Base-by-base conservation (phyloP, 768 basidiomycete genomes). In the Suillus cothurnatus region DNA sequence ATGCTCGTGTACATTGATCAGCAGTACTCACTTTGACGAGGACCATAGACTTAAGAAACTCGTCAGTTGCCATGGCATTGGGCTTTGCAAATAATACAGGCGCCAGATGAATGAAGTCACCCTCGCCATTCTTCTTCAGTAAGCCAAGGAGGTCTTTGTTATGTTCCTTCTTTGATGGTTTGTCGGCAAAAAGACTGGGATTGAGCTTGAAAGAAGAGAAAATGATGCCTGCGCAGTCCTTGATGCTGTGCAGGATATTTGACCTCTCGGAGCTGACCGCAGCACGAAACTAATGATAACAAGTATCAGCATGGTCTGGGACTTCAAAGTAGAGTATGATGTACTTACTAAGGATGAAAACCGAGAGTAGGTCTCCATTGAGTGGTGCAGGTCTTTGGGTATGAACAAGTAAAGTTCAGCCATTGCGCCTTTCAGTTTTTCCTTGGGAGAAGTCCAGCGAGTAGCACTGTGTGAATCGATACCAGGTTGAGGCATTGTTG, bases 241-340 rank as follows among this genome's bases (percentile, higher is more conserved):
- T 62, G 47, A 62, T 62, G 45, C 45, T 62, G 45, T 49, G 43
- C n/a, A 62, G 45, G 28, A 62, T 62, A 31, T 62, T 62, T 1
- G 45, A 61, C n/a, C n/a, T n/a, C n/a, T n/a, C n/a, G n/a, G n/a
- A n/a, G n/a, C n/a, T n/a, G n/a, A n/a, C n/a, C n/a, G 41, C 15
- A 2, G n/a, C 31, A 61, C 11, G 31, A 61, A 41, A 41, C 41
- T 39, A 39, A 39, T 3, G 38, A 39, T n/a, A n/a, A n/a, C 14
- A 39, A 39, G 38, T 39, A 39, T 39, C 12, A 39, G 38, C 14
- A 14, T 14, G 14, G 38, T 15, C 3, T 15, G 5, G 14, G 38
- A 39, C 12, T 39, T 34, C 38, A 38, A 11, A 38, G 15, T 39
- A 41, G 19, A 39, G n/a, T n/a, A n/a, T n/a, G n/a, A n/a, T n/a